These are phyloP conservation scores for Amauroascus verrucosus DNA, from an alignment of 2,329 filamentous ascomycete genomes.

Conservation along the genomic window DNA sequence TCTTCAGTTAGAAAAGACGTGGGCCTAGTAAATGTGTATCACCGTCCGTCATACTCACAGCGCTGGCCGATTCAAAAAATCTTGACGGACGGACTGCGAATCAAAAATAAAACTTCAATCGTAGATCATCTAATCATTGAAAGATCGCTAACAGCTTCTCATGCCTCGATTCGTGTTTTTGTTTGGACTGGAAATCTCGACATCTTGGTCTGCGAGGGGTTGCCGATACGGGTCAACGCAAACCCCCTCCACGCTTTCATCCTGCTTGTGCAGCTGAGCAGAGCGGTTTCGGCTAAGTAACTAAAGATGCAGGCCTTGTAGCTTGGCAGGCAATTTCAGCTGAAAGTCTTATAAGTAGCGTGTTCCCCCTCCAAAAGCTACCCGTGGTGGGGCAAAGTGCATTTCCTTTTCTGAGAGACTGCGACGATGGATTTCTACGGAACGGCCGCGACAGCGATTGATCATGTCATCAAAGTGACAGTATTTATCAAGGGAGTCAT, in stretches of 20 bases:
- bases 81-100: too few relatives aligned
- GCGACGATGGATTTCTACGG: slow-evolving; percentile 23
- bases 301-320: background rate
- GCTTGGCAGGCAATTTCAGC: background rate
- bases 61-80: too few relatives aligned
- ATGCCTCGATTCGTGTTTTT: too few relatives aligned
- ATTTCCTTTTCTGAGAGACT: background rate
- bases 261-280: background rate
- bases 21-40: too few relatives aligned
- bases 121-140: too few relatives aligned
- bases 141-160: too few relatives aligned
- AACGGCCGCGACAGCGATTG: slow-evolving; percentile 22
- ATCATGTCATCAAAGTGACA: slow-evolving; percentile 23
- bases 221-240: too few relatives aligned
- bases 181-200: too few relatives aligned
- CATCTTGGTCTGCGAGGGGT: too few relatives aligned
- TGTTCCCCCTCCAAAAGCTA: background rate
- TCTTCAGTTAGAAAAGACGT: background rate
- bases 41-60: too few relatives aligned
- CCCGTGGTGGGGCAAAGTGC: background rate
- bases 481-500: slow-evolving; percentile 26
- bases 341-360: background rate
- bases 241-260: too few relatives aligned
- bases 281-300: background rate
- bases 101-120: too few relatives aligned